Conservation (phyloP, 352 stramenopile species). For the Phytophthora pistaciae region DNA sequence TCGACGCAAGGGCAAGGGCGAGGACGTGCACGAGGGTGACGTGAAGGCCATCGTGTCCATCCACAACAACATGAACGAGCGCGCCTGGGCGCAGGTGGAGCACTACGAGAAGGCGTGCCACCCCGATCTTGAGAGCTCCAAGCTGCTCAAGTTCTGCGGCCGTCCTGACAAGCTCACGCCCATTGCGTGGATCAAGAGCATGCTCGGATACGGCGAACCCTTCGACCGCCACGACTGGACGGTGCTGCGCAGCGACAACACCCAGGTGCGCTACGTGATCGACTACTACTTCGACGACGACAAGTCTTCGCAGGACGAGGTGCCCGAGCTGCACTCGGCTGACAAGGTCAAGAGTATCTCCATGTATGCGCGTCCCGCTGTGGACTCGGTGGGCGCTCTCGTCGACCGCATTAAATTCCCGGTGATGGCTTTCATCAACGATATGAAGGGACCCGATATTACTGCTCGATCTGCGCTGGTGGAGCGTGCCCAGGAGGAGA, state of each 20-base stretch:
- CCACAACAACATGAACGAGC: conserved; percentile 99
- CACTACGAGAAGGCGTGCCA: conserved; percentile 97
- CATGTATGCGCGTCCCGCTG: conserved; percentile 87
- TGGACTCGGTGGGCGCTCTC: conserved; percentile 77
- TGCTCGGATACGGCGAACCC: conserved; percentile 87
- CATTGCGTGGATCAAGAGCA: conserved; percentile 93
- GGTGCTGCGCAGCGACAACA: conserved; percentile 90
- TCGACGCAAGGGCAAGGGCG: conserved; percentile 97
- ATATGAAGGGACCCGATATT: conserved; percentile 60
- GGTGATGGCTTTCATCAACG: conserved; percentile 60
- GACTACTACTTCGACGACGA: conserved; percentile 98
- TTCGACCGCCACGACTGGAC: conserved; percentile 99
- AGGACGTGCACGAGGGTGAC: conserved; percentile 95
- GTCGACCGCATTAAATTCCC: conserved; percentile 89
- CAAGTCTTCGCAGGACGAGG: conserved; percentile 77
- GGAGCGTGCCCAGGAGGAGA: conserved; percentile 49
- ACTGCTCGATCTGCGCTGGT: conserved; percentile 54
- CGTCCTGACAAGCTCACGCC: conserved; percentile 96
- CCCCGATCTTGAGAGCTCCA: conserved; percentile 75
- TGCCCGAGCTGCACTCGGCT: conserved; percentile 86
- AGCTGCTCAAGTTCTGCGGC: conserved; percentile 97
- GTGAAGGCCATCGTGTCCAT: conserved; percentile 97
- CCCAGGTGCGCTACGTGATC: conserved; percentile 97
- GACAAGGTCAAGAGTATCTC: conserved; percentile 90
- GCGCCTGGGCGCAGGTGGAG: conserved; percentile 97